Evolutionary conservation across 1,284 basidiomycete genomes (phyloP), one percentile per base, ranked within the genome.

Genomic region (Cutaneotrichosporon spelunceum): DNA sequence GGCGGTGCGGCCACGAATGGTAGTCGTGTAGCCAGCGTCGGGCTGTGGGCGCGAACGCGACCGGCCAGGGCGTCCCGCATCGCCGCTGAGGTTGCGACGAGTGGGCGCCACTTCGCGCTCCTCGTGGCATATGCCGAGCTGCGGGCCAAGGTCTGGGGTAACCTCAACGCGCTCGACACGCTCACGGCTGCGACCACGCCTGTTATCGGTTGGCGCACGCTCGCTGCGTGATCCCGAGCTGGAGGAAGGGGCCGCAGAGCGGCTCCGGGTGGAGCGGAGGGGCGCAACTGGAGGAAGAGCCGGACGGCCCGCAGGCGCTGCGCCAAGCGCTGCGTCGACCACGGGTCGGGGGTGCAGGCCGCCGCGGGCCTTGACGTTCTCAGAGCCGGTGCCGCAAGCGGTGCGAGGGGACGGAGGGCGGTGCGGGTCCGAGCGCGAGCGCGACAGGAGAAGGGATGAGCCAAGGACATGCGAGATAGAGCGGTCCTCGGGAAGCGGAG

Each of bases 401-500:
- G 64, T 52, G n/a, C 63, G 63, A 3, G 63, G 63, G 13, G 60
- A 62, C 10, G 56, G 54, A 7, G 67, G 66, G 19, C 58, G 67
- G 29, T 69, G 66, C 34, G 76, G 75, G 62, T 78, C 76, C 11
- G 75, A 76, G 24, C 76, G 72, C 9, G 74, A 73, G 21, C 74
- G 70, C 16, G 73, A 73, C 0, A 78, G 69, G 8, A 71, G 63
- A 4, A 72, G 72, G 4, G 72, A 72, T 3, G 59, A 63, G 29
- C 68, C 57, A 48, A 65, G 59, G 30, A 59, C 61, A 52, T 61
- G 56, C 27, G 57, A 59, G 50, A 60, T 53, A 24, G 56, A 55
- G 30, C 52, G 63, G 45, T 60, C 66, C 56, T 62, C 61, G 8
- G 61, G 53, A 4, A 64, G 56, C 9, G 62, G 33, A 42, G 61